Conservation (phyloP, 768 basidiomycete genomes). For the Mrakia frigida region DNA sequence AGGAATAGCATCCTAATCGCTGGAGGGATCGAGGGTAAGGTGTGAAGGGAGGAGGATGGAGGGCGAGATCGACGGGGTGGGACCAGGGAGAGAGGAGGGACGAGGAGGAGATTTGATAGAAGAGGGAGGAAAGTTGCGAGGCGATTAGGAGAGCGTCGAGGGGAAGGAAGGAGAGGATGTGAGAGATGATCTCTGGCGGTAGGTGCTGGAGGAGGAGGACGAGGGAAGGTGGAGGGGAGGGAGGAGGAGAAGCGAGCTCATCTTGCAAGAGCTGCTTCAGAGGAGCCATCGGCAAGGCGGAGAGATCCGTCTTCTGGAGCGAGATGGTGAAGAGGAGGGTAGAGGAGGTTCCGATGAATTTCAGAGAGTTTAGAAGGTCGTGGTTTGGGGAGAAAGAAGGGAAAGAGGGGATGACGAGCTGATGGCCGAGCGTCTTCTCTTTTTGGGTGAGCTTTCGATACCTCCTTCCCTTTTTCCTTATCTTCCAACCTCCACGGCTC, state of each 20-base stretch:
- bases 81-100: slow-evolving; percentile 11
- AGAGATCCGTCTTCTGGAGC: not conserved
- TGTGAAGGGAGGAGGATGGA: not conserved
- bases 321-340: not conserved
- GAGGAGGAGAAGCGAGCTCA: not conserved
- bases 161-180: slow-evolving; percentile 53
- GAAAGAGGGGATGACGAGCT: not conserved
- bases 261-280: not conserved
- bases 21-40: not conserved
- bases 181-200: slow-evolving; percentile 59
- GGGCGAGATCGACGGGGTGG: not conserved
- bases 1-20: not conserved
- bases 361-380: not conserved
- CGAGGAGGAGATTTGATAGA: not conserved
- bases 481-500: not conserved
- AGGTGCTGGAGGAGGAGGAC: slow-evolving; percentile 38
- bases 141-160: not conserved
- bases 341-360: not conserved
- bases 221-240: not conserved
- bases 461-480: not conserved
- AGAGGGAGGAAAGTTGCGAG: not conserved
- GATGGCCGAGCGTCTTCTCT: not conserved
- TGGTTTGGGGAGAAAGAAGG: not conserved
- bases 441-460: not conserved
- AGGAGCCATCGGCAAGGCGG: not conserved